Evolutionary conservation across 1,284 basidiomycete species (phyloP), one percentile per base, ranked within the genome.

Genomic region (Microstroma glucosiphilum): DNA sequence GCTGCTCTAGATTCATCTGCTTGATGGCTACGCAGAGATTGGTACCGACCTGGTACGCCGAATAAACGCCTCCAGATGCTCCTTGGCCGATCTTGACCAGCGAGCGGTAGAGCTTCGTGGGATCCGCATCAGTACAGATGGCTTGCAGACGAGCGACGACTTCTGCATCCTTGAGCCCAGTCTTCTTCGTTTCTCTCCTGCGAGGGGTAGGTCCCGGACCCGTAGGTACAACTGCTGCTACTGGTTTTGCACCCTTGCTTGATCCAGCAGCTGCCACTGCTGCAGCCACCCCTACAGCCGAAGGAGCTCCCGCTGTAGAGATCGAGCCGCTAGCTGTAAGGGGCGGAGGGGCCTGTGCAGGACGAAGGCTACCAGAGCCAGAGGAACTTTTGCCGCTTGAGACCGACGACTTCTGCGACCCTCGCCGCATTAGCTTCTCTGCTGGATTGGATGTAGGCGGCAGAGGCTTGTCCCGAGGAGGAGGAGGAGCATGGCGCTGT

Each of bases 1-100:
- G 96, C 82, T 97, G 96, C 81, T 96, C 92, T 40, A 99, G 85
- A 83, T 98, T 94, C 96, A 98, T 98, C 82, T 98, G 94, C 82
- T 98, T 99, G 85, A 99, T 98, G 37, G 96, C 96, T 37, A 99
- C 96, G 4, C 88, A 90, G 54, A 90, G 76, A 80, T 94, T 94
- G 30, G 90, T 91, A 54, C 92, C 92, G 63, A 93, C 88, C 81
- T 96, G 92, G 77, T 96, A 96, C 15, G 94, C 93, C 6, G 94
- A 96, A 81, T 96, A 99, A 1, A 99, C 94, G 64, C 93, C 94
- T 56, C 96, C 96, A 17, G 92, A 96, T 2, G 96, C 93, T 90
- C 93, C 94, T 79, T 97, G 94, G 53, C 94, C 94, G 77, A 98
- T 96, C 86, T 98, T 97, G 80, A 90, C 86, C 57, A 98, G 83